These are phyloP conservation scores for Yamadazyma buinensis DNA, from an alignment of 1,139 yeast species.

Conservation along the genomic window DNA sequence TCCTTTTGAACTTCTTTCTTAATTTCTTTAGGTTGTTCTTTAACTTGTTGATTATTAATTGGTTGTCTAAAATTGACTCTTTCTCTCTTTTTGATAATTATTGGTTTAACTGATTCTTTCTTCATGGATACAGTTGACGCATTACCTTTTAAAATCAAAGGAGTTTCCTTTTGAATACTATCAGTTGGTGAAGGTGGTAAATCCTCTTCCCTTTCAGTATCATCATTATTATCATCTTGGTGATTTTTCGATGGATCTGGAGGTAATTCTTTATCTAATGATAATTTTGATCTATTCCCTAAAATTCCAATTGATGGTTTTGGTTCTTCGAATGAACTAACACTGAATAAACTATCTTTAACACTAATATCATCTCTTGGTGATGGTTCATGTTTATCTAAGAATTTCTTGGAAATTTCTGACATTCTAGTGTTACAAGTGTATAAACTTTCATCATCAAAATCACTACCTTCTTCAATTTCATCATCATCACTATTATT, in stretches of 20 bases:
- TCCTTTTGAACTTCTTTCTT: too few species aligned
- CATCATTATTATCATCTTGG: constrained; percentile 1
- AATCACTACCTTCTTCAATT: background rate
- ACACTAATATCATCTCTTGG: constrained; percentile 10
- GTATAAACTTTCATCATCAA: constrained; percentile 2
- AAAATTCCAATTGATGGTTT: background rate
- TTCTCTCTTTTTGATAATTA: constrained; percentile 6
- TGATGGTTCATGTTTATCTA: constrained; percentile 6
- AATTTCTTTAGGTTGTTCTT: too few species aligned
- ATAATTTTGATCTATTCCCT: constrained; percentile 2
- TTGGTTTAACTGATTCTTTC: background rate
- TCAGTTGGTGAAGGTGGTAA: constrained; percentile 5
- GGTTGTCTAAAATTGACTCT: constrained; percentile 5
- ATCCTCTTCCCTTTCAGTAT: too few species aligned
- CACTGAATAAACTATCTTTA: constrained; percentile 14
- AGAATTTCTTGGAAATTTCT: constrained; percentile 6
- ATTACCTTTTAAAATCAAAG: constrained; percentile 1
- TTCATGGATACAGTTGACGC: constrained; percentile 4
- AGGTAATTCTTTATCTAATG: constrained; percentile 9
- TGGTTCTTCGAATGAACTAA: constrained; percentile 1
- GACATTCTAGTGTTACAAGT: constrained; percentile 5
- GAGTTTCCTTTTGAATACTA: constrained; percentile 2
- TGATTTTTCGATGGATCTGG: constrained; percentile 2
- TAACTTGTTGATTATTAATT: background rate
- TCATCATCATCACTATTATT: constrained; percentile 4